Base-by-base conservation (phyloP, 179 eudicot genomes). In the Silene coronaria region DNA sequence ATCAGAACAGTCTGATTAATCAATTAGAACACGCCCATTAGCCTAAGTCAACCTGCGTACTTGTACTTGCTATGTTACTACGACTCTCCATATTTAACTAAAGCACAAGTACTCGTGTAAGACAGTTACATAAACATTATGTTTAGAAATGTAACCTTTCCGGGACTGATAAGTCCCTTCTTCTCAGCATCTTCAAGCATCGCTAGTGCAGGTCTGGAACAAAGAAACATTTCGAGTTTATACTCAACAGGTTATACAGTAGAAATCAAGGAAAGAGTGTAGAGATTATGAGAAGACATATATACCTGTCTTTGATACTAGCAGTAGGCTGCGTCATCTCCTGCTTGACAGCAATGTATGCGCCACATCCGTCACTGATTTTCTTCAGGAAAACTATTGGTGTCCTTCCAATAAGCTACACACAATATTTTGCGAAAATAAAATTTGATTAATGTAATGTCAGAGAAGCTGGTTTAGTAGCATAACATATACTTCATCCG, bases 271-370 rank as follows among this genome's bases (percentile, higher is more conserved):
- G 34, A 45, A 32, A 22, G 22, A 42, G 19, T 53, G 4, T 14
- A 32, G 21, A 46, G 5, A 28, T 55, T 3, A 64, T 21, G 71
- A 72, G 9, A 23, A 16, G 11, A 1, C 46, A 16, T 7, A 48
- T 42, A 42, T 42, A 90, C 98, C 98, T 87, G 86, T 94, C 98
- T 82, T 94, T 94, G 85, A 94, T 81, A 84, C 98, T 93, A 58
- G 98, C 71, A 76, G 97, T 94, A 38, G 98, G 98, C 75, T 94
- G 98, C 83, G 87, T 80, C 97, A 94, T 94, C 78, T 94, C 98
- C 85, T 92, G 98, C 77, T 94, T 94, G 65, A 86, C 96, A 45
- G 98, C 95, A 24, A 94, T 82, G 80, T 88, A 89, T 4, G 95
- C 97, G 9, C 93, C 98, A 76, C 95, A 89, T n/a, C 95, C 98